phyloP scores from a whole-genome alignment of 306 rosid species.

The Malus domestica region DNA sequence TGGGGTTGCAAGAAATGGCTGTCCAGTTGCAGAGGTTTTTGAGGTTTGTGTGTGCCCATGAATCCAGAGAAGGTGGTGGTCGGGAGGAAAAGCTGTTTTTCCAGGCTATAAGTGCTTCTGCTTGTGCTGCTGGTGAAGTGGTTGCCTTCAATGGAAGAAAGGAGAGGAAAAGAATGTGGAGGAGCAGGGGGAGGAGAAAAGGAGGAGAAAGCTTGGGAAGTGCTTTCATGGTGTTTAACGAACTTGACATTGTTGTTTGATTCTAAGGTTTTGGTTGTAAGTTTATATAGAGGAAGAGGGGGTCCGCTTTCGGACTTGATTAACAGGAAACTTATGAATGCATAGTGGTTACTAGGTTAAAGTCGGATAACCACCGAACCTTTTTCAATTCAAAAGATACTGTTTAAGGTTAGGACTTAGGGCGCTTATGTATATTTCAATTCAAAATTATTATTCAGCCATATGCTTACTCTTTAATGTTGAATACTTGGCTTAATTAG shows the following conservation, averaged over 20 bases:
- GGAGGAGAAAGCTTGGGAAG: background rate
- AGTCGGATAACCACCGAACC: no score
- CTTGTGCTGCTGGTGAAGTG: slow-evolving; percentile 52
- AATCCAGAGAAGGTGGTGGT: slow-evolving; percentile 28
- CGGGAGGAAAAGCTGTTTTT: slow-evolving; percentile 32
- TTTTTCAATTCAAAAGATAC: no score
- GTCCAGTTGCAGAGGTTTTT: slow-evolving; percentile 58
- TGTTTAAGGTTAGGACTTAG: no score
- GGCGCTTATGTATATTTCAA: no score
- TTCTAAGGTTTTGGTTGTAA: no score
- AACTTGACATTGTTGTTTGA: no score
- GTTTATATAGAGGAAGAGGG: background rate
- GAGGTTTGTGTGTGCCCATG: slow-evolving; percentile 51
- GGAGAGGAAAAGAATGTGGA: slow-evolving; percentile 22
- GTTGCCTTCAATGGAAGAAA: slow-evolving; percentile 32
- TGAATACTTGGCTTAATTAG: no score
- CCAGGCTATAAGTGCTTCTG: slow-evolving; percentile 62
- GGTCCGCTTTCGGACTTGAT: background rate
- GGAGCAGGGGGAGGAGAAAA: background rate
- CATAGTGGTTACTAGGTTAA: no score
- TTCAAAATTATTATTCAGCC: no score
- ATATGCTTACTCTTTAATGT: no score
- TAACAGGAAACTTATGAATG: no score
- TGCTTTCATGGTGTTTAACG: slow-evolving; percentile 2
- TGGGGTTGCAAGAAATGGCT: slow-evolving; percentile 35